Base-by-base conservation (phyloP, 2,329 filamentous ascomycete species). In the Nannizzia gypsea region DNA sequence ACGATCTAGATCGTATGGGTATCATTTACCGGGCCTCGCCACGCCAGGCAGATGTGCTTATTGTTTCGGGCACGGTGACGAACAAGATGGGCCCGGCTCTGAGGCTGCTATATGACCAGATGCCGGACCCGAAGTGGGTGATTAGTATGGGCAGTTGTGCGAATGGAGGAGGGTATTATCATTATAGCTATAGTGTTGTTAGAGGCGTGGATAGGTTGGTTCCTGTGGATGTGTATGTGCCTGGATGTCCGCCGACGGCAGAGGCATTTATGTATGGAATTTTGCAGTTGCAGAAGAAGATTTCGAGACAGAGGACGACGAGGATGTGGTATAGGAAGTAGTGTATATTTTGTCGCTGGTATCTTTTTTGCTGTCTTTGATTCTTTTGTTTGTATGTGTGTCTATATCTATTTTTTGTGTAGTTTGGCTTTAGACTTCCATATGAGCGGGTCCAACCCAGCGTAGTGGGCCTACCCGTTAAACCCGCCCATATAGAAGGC, bases 61-160 rank as follows among this genome's bases (percentile, higher is more conserved):
- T 95, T 68, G 90, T 95, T 22, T 90, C 90, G 26, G 90, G 90
- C 62, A 96, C 90, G 31, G 82, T 96, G 63, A 95, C 89, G 67
- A 96, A 96, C 81, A 96, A 96, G 80, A 96, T 96, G 90, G 90
- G 89, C 0, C 89, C 90, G 1, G 90, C 90, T 36, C 78, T 96
- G 70, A 82, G 90, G 73, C 89, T 93, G 76, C 87, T 95, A 63
- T 96, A 96, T 77, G 90, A 96, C 74, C 90, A 95, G 79, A 95
- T 95, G 90, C 89, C 90, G 31, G 90, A 95, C 34, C 90, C 90
- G 17, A 82, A 87, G 70, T 95, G 89, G 89, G 89, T 92, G 22
- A 82, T 87, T 68, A 88, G 84, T 67, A 92, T 92, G 88, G 88
- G 88, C 11, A 88, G 84, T 69, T 92, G 88, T 73, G 88, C 88